Percentiles rank a stretch among this genome's conserved stretches.
phyloP scores from a whole-genome alignment of 495 filamentous ascomycete genomes.

The Umbilicaria muhlenbergii region DNA sequence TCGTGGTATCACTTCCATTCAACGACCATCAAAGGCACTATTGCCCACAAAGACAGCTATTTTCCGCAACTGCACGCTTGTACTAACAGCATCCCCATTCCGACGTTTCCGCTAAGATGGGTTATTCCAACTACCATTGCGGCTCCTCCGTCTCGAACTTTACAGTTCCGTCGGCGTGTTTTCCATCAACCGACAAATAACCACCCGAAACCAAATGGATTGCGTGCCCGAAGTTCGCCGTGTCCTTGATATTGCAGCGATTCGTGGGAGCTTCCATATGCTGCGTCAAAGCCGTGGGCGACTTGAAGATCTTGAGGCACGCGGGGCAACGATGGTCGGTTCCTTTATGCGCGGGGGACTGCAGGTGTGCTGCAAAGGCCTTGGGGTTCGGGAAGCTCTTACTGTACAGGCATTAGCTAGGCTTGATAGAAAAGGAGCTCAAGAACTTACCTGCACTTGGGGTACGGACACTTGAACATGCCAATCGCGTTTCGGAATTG shows the following conservation, averaged over 20 bases:
- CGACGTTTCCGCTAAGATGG: too few species aligned
- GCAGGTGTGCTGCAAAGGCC: slow-evolving; percentile 15
- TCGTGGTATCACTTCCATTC: too few species aligned
- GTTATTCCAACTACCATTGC: not conserved
- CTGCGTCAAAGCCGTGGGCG: slow-evolving; percentile 24
- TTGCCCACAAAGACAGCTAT: too few species aligned
- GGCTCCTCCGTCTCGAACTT: slow-evolving; percentile 8
- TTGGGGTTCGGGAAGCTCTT: slow-evolving; percentile 4
- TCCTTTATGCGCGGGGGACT: slow-evolving; percentile 5
- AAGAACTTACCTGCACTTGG: slow-evolving; percentile 9
- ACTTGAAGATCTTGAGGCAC: slow-evolving; percentile 30
- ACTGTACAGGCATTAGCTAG: not conserved
- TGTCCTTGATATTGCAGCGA: slow-evolving; percentile 27
- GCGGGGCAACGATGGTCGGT: slow-evolving; percentile 21
- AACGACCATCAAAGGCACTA: too few species aligned
- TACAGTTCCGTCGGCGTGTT: slow-evolving; percentile 15
- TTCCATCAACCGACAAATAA: slow-evolving; percentile 19
- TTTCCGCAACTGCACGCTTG: too few species aligned
- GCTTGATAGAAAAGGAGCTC: not conserved
- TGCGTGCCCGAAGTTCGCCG: slow-evolving; percentile 20
- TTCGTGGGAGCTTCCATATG: slow-evolving; percentile 31
- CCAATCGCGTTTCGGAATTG: not conserved
- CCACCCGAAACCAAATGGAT: slow-evolving; percentile 35
- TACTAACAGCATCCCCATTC: too few species aligned
- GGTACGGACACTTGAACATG: slow-evolving; percentile 10